Conservation (phyloP, 352 stramenopile species). For the Pythium utonaiense region DNA sequence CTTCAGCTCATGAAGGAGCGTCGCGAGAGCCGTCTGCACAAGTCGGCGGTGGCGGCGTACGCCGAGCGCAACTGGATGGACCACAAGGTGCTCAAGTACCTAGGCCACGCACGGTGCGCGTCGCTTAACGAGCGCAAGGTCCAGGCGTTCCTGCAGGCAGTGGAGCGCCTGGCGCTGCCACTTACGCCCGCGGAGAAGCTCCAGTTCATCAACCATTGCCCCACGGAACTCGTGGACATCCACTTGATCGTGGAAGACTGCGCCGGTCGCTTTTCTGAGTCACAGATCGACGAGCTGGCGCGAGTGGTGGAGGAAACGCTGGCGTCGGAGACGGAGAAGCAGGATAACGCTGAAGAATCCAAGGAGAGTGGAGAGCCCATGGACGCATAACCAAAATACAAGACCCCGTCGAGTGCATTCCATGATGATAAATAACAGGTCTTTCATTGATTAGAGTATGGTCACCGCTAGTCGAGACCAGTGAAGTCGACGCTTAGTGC, state of each 20-base stretch:
- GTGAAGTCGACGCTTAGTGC: conserved; percentile 17
- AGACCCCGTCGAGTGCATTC: too few relatives aligned
- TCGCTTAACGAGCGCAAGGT: conserved; percentile 45
- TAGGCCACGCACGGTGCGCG: conserved; percentile 64
- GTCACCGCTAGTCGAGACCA: conserved; percentile 5
- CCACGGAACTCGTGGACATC: conserved; percentile 79
- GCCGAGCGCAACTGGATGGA: conserved; percentile 88
- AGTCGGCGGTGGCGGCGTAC: conserved; percentile 69
- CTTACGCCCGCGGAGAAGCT: conserved; percentile 74
- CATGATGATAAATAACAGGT: not conserved
- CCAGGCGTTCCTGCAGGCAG: conserved; percentile 54
- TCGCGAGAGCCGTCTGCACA: conserved; percentile 71
- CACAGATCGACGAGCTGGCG: conserved; percentile 74
- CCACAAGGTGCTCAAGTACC: conserved; percentile 88
- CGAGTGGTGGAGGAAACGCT: conserved; percentile 67
- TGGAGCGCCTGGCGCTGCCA: conserved; percentile 41
- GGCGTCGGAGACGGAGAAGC: conserved; percentile 29
- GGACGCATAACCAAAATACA: conserved; percentile 5
- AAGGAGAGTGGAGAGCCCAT: conserved; percentile 19
- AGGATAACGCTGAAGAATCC: conserved; percentile 26
- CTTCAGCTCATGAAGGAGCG: conserved; percentile 80
- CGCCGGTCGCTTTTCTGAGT: conserved; percentile 66
- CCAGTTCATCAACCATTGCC: conserved; percentile 84
- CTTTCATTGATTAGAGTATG: too few relatives aligned
- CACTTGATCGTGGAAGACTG: conserved; percentile 86